Conservation (phyloP, 495 filamentous ascomycete species). For the Neurospora sp. region DNA sequence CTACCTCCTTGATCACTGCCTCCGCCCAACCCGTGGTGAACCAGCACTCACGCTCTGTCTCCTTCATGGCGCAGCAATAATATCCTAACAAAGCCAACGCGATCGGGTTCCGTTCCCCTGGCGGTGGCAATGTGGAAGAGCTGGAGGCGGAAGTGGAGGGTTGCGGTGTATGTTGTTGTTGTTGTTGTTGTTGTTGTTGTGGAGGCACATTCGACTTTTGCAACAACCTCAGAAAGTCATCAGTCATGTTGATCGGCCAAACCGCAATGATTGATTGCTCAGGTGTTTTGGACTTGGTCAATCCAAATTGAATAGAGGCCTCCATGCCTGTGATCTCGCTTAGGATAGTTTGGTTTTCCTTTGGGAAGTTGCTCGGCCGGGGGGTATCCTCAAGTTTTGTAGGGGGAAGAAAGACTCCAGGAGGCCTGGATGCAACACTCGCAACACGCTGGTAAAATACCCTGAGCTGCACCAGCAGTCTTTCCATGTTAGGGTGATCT, state of each 20-base stretch:
- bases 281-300: background rate
- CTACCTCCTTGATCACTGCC: conserved; percentile 11
- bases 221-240: conserved; percentile 10
- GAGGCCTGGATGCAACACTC: background rate
- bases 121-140: background rate
- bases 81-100: conserved; percentile 17
- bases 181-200: background rate
- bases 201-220: background rate
- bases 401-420: background rate
- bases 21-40: conserved; percentile 16
- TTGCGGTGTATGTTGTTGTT: background rate
- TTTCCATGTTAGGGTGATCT: background rate
- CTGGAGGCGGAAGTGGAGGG: background rate
- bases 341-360: conserved; percentile 1
- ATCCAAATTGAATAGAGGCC: conserved; percentile 1
- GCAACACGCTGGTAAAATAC: background rate
- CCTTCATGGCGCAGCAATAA: conserved; percentile 18
- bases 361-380: background rate
- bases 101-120: conserved; percentile 7
- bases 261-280: conserved; percentile 15
- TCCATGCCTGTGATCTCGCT: conserved; percentile 4
- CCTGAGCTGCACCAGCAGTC: conserved; percentile 3
- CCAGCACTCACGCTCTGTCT: conserved; percentile 14
- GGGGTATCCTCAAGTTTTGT: background rate
- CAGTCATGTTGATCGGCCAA: conserved; percentile 17